Evolutionary conservation across 75 land plant species (phyloP).

Genomic region (Cupressus sempervirens): DNA sequence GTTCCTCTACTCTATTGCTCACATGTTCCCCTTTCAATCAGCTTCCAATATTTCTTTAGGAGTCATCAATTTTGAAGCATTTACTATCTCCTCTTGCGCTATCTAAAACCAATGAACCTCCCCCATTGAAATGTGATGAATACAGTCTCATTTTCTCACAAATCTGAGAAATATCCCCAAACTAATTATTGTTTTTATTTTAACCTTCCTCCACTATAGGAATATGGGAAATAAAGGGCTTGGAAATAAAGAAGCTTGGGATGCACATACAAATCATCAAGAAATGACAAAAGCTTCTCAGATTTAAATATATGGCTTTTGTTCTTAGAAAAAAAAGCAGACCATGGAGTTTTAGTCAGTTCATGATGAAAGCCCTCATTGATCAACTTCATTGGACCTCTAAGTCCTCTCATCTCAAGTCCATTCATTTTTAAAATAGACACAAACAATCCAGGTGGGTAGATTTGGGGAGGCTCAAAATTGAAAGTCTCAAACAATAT

Average conservation of each 20-base stretch:
- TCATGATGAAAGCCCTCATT: not conserved
- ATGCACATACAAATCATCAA: not conserved
- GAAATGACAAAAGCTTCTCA: conserved; percentile 10
- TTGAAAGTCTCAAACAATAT: not conserved
- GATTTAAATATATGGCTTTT: not conserved
- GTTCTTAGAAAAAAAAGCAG: not conserved
- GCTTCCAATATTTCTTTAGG: conserved; percentile 38
- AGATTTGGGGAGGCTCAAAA: conserved; percentile 1
- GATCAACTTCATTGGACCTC: conserved; percentile 5
- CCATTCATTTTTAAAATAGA: not conserved
- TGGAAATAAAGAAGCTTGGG: conserved; percentile 9
- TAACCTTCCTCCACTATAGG: not conserved
- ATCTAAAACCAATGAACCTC: conserved; percentile 44
- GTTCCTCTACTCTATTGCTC: no score
- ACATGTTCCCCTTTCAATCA: no score
- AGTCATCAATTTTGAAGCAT: conserved; percentile 30
- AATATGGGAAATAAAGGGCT: not conserved
- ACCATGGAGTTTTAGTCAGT: not conserved
- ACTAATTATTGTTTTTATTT: not conserved
- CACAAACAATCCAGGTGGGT: not conserved
- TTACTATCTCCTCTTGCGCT: conserved; percentile 53
- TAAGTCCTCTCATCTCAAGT: conserved; percentile 6
- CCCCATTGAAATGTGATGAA: not conserved
- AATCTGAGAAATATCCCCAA: not conserved
- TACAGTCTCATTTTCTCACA: conserved; percentile 8